phyloP scores from a whole-genome alignment of 208 protist species.

The Leishmania guyanensis region DNA sequence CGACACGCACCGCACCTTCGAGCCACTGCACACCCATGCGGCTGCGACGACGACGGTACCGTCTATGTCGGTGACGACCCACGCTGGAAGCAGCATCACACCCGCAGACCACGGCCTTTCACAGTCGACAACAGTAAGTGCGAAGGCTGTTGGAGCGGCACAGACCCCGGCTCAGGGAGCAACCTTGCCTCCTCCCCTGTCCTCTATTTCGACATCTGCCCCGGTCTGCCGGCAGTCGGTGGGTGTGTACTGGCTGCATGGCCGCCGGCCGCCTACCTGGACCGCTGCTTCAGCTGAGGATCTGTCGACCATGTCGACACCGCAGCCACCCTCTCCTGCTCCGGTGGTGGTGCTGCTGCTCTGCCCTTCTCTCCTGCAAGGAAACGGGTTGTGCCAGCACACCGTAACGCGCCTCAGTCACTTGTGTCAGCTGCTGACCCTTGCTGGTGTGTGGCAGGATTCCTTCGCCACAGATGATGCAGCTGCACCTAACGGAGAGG shows the following conservation, averaged over 20 bases:
- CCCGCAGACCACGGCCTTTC: background rate
- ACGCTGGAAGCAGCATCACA: background rate
- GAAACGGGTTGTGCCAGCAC: constrained; percentile 16
- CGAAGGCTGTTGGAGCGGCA: background rate
- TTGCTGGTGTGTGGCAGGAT: constrained; percentile 15
- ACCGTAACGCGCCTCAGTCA: constrained; percentile 19
- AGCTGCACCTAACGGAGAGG: background rate
- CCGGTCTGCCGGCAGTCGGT: constrained; percentile 13
- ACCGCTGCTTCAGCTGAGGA: background rate
- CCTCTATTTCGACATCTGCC: background rate
- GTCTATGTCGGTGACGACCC: background rate
- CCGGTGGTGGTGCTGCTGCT: constrained; percentile 25
- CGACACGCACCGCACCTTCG: constrained; percentile 22
- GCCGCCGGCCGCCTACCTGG: constrained; percentile 7
- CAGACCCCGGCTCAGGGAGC: background rate
- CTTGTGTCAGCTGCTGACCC: constrained; percentile 22
- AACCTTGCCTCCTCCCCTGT: background rate
- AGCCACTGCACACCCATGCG: constrained; percentile 1
- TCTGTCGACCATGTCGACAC: background rate
- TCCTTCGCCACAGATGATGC: background rate
- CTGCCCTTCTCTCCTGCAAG: constrained; percentile 28
- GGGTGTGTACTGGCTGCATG: constrained; percentile 30
- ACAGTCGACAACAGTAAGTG: background rate
- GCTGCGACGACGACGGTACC: background rate
- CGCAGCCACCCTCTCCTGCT: background rate